Base-by-base conservation (phyloP, 2,329 filamentous ascomycete genomes). In the Akanthomyces uredinophilus region DNA sequence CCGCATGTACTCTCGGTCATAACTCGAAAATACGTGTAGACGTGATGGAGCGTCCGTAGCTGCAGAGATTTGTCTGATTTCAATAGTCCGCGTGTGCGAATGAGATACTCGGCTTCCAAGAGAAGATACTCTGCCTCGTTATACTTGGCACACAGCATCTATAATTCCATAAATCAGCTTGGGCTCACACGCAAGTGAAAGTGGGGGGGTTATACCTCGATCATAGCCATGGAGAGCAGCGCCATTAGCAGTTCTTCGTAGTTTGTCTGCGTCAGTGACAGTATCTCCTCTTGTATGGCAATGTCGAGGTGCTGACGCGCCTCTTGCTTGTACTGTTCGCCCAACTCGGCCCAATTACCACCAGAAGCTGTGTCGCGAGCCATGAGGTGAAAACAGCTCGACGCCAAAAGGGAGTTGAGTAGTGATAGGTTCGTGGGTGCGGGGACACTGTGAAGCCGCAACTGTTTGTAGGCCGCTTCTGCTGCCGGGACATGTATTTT, bases 1-100 rank as follows among this genome's bases (percentile, higher is more conserved):
- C 58, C 58, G 29, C 58, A 60, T 10, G 58, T 60, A 35, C 58
- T 60, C 32, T 60, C 58, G 13, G 58, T 53, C 49, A 60, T 24
- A 16, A 60, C 46, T 16, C 58, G 58, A 10, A 60, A 49, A 7
- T 60, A 44, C 7, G 57, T 60, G 50, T 60, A 60, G n/a, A 60
- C 27, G 49, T 60, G 58, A 18, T 60, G 58, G 1, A 60, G 46
- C 4, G 49, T 20, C n/a, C 49, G 47, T 22, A 53, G 14, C n/a
- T 44, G 20, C 6, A 24, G 37, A 3, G 37, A 35, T 22, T 60
- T 44, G n/a, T 10, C 16, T 29, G 49, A 10, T 24, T 18, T 20
- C 6, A 27, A 22, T 29, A 60, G 41, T 7, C 58, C 58, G 24
- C 58, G 58, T 11, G 47, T 60, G 37, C 58, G 47, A n/a, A 60